Base-by-base conservation (phyloP, 1,139 yeast species). In the Debaryomyces sp. region DNA sequence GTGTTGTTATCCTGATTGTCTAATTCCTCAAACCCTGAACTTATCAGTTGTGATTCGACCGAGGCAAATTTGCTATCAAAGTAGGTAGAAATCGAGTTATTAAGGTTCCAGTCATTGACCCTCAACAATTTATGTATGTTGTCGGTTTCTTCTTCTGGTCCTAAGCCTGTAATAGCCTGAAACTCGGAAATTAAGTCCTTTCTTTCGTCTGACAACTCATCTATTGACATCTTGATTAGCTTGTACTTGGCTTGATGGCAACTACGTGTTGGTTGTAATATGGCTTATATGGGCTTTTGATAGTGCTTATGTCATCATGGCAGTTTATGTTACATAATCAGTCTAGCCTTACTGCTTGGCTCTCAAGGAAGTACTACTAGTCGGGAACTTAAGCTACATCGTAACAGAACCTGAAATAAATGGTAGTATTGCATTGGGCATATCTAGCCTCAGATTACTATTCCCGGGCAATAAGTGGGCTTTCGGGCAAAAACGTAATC, bases 41-140 rank as follows among this genome's bases (percentile, higher is more conserved):
- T 41, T 2, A 48, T 29, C 17, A 46, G 42, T 22, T 43, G 42
- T 35, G 49, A 17, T 12, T 47, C 50, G 35, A 67, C 59, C 29
- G 66, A 53, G 2, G 68, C 70, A 50, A 75, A 74, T 34, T 83
- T 81, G 13, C 73, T 66, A 53, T 82, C 87, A 54, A 81, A 80
- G 57, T 69, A 82, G 45, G 75, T 66, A 9, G 78, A 73, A 24
- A 80, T 67, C 12, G 85, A 79, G 47, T 69, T 69, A 54, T 81
- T 82, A 50, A 82, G 63, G 56, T 81, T 70, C 75, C 76, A 77
- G 49, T 75, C 71, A 54, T 79, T 70, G 33, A 72, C 66, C 1
- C 70, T 61, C 42, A 82, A 63, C 23, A 82, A 61, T 29, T 67
- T 61, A 2, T 67, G 50, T 1, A 76, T 70, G 34, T 71, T 70